phyloP scores from a whole-genome alignment of 2,329 filamentous ascomycete species.

The Sphaceloma murrayae region DNA sequence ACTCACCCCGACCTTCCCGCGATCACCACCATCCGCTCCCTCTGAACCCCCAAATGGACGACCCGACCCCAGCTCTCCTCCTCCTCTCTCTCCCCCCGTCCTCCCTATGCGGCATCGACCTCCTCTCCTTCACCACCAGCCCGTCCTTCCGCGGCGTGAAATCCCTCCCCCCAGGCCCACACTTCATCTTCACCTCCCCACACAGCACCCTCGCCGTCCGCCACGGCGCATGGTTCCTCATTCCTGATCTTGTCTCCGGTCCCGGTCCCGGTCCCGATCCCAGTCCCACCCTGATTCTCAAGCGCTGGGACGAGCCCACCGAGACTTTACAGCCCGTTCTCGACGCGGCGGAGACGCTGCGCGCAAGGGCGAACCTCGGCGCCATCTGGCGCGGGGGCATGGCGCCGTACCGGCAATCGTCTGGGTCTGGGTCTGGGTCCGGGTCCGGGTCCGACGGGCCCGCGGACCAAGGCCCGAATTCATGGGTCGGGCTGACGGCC shows the following conservation, averaged over 20 bases:
- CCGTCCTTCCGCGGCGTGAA: constrained; percentile 53
- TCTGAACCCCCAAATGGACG: too few relatives aligned
- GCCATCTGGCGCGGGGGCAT: constrained; percentile 46
- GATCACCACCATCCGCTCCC: too few relatives aligned
- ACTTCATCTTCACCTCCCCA: constrained; percentile 53
- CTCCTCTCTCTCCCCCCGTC: constrained; percentile 38
- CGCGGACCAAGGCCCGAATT: too few relatives aligned
- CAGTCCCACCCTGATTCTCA: constrained; percentile 37
- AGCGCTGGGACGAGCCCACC: constrained; percentile 45
- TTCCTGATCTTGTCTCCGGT: too few relatives aligned
- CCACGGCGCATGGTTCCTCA: constrained; percentile 53
- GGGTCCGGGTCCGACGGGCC: too few relatives aligned
- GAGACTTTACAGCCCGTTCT: constrained; percentile 39
- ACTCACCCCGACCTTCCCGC: too few relatives aligned
- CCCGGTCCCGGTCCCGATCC: too few relatives aligned
- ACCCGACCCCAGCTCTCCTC: constrained; percentile 26
- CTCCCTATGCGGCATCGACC: constrained; percentile 45
- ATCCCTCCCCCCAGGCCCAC: constrained; percentile 48
- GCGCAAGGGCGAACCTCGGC: constrained; percentile 47
- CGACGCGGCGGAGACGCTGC: constrained; percentile 35
- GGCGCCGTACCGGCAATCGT: constrained; percentile 42
- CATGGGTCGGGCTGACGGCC: too few relatives aligned
- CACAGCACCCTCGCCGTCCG: constrained; percentile 50
- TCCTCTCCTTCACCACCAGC: constrained; percentile 54
- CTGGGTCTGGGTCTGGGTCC: too few relatives aligned